These are phyloP conservation scores for Coemansia sp. DNA, from an alignment of 192 early-diverging fungal species.

Conservation along the genomic window DNA sequence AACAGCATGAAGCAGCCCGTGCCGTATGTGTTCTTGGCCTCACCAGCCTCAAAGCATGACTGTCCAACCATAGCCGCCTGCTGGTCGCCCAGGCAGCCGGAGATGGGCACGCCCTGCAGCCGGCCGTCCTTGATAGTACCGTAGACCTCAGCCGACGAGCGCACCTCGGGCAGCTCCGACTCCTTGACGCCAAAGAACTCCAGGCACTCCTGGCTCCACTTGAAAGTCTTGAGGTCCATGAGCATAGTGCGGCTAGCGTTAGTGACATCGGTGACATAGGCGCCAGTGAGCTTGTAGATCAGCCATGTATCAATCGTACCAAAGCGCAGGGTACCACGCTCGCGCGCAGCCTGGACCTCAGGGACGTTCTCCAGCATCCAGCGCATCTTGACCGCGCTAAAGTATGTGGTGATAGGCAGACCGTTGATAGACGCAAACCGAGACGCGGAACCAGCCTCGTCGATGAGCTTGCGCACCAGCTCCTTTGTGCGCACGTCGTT, in stretches of 20 bases:
- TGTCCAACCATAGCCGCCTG: constrained; percentile 96
- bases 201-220: constrained; percentile 78
- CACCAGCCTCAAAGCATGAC: constrained; percentile 82
- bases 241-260: constrained; percentile 96
- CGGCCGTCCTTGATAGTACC: constrained; percentile 64
- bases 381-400: constrained; percentile 87
- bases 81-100: constrained; percentile 94
- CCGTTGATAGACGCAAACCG: constrained; percentile 70
- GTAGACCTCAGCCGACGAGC: constrained; percentile 79
- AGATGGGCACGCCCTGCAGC: constrained; percentile 73
- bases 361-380: constrained; percentile 89
- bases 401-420: constrained; percentile 89
- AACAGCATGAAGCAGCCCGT: constrained; percentile 97
- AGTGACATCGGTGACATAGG: constrained; percentile 88
- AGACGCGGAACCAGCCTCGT: constrained; percentile 58
- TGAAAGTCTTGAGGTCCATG: constrained; percentile 80
- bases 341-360: constrained; percentile 71
- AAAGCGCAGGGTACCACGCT: constrained; percentile 74
- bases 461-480: constrained; percentile 66
- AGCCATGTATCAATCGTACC: constrained; percentile 95
- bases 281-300: constrained; percentile 91
- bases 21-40: constrained; percentile 96
- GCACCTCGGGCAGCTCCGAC: constrained; percentile 74
- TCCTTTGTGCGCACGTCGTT: constrained; percentile 82
- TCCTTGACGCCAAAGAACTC: constrained; percentile 77